Evolutionary conservation across 768 basidiomycete genomes (phyloP).

Genomic region (Pisolithus marmoratus): DNA sequence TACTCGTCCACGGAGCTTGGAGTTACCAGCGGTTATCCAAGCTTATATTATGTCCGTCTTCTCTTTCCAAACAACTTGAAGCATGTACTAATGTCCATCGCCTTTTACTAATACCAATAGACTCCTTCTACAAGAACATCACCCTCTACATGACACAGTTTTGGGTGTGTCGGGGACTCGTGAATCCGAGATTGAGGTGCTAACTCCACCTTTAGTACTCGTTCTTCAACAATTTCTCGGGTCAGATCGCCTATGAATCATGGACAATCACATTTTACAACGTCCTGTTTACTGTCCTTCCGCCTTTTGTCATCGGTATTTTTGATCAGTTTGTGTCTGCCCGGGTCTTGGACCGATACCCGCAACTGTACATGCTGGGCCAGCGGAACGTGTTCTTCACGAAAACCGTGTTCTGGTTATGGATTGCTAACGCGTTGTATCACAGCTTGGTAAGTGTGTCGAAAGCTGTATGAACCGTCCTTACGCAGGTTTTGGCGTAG

Average conservation of each 20-base stretch:
- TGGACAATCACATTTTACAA: conserved; percentile 99
- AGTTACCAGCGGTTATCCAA: conserved; percentile 95
- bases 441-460: conserved; percentile 68
- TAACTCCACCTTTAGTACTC: conserved; percentile 64
- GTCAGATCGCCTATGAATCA: conserved; percentile 96
- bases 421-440: conserved; percentile 84
- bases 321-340: conserved; percentile 99
- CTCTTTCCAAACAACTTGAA: background rate
- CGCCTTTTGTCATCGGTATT: conserved; percentile 94
- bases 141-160: conserved; percentile 98
- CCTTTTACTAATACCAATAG: conserved; percentile 32
- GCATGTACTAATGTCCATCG: conserved; percentile 4
- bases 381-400: conserved; percentile 94
- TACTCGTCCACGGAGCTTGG: conserved; percentile 98
- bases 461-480: background rate
- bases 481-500: conserved; percentile 34
- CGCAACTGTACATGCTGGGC: conserved; percentile 91
- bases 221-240: conserved; percentile 99
- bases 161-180: conserved; percentile 58
- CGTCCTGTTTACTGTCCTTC: conserved; percentile 91
- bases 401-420: conserved; percentile 86
- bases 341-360: conserved; percentile 92
- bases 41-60: conserved; percentile 82
- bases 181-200: background rate
- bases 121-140: conserved; percentile 99